These are phyloP conservation scores for Tephrocybe sp. DNA, from an alignment of 768 basidiomycete genomes.

Conservation along the genomic window DNA sequence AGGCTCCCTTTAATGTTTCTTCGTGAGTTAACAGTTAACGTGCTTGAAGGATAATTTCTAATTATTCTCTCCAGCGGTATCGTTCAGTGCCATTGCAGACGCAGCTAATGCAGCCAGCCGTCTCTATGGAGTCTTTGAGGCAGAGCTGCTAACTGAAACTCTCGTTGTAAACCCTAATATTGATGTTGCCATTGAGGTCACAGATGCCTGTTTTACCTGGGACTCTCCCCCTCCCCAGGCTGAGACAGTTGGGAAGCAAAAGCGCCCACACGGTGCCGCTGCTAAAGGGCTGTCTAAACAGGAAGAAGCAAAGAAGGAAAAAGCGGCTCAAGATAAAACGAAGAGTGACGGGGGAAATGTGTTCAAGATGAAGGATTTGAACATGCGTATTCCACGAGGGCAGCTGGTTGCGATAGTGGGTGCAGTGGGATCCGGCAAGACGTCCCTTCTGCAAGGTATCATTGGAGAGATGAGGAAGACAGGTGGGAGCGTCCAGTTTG, in stretches of 20 bases:
- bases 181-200: constrained; percentile 65
- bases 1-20: constrained; percentile 80
- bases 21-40: constrained; percentile 34
- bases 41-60: constrained; percentile 10
- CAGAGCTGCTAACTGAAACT: constrained; percentile 69
- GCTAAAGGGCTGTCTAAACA: constrained; percentile 18
- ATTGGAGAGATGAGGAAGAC: constrained; percentile 84
- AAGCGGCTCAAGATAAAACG: constrained; percentile 18
- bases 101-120: constrained; percentile 80
- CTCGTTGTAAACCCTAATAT: constrained; percentile 53
- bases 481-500: constrained; percentile 65
- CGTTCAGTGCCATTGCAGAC: constrained; percentile 81
- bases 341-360: constrained; percentile 38
- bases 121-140: constrained; percentile 79
- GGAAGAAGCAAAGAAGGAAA: constrained; percentile 29
- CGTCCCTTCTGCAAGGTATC: constrained; percentile 69
- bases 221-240: constrained; percentile 66
- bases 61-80: constrained; percentile 44
- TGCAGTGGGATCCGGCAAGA: constrained; percentile 72
- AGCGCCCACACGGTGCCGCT: constrained; percentile 12
- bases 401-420: constrained; percentile 86
- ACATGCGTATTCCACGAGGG: constrained; percentile 70
- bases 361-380: constrained; percentile 67
- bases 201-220: constrained; percentile 82
- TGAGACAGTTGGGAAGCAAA: constrained; percentile 31